These are phyloP conservation scores for Paralagenidium karlingii DNA, from an alignment of 352 stramenopile genomes.

Conservation along the genomic window DNA sequence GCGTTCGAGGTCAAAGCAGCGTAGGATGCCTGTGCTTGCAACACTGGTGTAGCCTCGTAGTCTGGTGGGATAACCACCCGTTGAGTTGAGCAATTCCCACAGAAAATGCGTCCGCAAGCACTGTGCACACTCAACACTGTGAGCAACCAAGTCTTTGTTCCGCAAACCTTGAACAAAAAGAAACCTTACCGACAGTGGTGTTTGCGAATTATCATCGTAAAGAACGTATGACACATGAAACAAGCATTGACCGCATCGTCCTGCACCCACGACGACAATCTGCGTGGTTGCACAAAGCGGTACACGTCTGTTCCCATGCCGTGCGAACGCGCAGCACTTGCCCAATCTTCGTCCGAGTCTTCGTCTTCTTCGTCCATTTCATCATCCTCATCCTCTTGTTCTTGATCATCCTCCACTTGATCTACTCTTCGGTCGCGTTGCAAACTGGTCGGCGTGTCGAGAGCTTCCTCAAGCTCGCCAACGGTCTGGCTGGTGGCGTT, in stretches of 20 bases:
- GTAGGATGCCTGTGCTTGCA: constrained; percentile 19
- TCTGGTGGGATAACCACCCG: constrained; percentile 67
- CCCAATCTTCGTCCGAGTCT: not conserved
- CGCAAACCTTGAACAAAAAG: too few species aligned
- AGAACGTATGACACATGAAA: constrained; percentile 76
- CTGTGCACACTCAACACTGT: constrained; percentile 5
- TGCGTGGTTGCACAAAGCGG: constrained; percentile 64
- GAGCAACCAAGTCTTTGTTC: not conserved
- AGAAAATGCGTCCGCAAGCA: constrained; percentile 75
- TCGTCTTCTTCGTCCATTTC: not conserved
- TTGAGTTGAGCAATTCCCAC: constrained; percentile 63
- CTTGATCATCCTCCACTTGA: not conserved
- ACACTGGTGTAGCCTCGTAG: constrained; percentile 62
- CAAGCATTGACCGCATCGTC: constrained; percentile 77
- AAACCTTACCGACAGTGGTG: constrained; percentile 53
- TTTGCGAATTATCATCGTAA: constrained; percentile 69
- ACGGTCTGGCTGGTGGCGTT: too few species aligned
- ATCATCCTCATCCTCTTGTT: not conserved
- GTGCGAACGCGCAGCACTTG: not conserved
- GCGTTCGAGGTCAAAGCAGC: constrained; percentile 62
- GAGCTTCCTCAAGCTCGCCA: not conserved
- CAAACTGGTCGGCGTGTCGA: too few species aligned
- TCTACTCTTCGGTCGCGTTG: too few species aligned
- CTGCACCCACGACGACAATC: constrained; percentile 74
- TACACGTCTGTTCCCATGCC: constrained; percentile 55